Evolutionary conservation across 768 basidiomycete species (phyloP), one percentile per base, ranked within the genome.

Genomic region (Boletus rubroflammeus): DNA sequence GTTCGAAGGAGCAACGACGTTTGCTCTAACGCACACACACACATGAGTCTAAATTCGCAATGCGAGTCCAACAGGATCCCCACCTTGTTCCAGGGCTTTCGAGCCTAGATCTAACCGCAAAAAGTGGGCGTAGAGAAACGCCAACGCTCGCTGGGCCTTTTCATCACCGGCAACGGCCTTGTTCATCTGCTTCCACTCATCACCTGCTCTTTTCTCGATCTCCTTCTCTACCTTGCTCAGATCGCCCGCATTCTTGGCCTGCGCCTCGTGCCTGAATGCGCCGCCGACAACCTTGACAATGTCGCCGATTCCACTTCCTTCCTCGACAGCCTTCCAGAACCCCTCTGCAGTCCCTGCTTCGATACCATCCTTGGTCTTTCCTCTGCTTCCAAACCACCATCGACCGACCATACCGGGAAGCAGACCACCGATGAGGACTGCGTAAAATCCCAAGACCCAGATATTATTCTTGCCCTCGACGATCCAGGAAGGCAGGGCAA

Each of bases 351-450:
- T 90, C 38, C 75, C 76, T 23, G 86, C 83, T 55, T 91, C 76
- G 52, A 97, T 79, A 39, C 93, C 93, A 59, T 99, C 97, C 70
- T 97, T 95, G 15, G 97, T 99, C 71, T 82, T 86, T 59, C 84
- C 78, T 53, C 90, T 80, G 61, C 85, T 90, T 5, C 93, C 91
- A 65, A 98, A 99, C 97, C 97, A 99, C 97, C 97, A 98, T 32
- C 85, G 82, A 14, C 93, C 90, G 50, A 99, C 96, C 43, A 96
- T 76, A 36, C 80, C 81, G 25, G 97, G 97, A 21, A 99, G 80
- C 2, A 86, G 80, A 46, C 85, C 85, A 43, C 95, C 97, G 48
- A 99, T 86, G n/a, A 95, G 65, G 13, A 96, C 48, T 3, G 86
- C 96, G 64, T 99, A 99, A 13, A 82, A 73, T 21, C 86, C 91